These are phyloP conservation scores for Geranomyces michiganensis DNA, from an alignment of 192 early-diverging fungal species.

Conservation along the genomic window DNA sequence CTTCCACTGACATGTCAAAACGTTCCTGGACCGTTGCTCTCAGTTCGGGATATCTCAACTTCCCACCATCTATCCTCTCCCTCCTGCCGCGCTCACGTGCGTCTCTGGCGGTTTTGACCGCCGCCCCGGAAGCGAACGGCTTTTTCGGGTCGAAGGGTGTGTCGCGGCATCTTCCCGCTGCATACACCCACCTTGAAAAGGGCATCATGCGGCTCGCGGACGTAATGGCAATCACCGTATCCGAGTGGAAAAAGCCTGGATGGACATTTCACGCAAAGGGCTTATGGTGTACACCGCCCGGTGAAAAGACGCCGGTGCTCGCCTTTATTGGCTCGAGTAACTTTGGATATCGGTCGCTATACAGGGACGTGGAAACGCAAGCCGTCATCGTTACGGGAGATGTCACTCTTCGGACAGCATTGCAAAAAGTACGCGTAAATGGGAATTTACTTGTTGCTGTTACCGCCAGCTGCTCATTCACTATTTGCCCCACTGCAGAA, in stretches of 20 bases:
- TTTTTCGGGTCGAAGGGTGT: slow-evolving; percentile 86
- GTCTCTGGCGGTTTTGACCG: slow-evolving; percentile 73
- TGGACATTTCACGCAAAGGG: slow-evolving; percentile 99
- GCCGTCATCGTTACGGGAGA: slow-evolving; percentile 74
- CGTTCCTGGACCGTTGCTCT: slow-evolving; percentile 63
- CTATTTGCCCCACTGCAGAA: slow-evolving; percentile 45
- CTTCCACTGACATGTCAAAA: too few species aligned
- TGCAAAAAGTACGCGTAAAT: slow-evolving; percentile 53
- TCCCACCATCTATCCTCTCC: slow-evolving; percentile 69
- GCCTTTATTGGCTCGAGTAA: slow-evolving; percentile 93
- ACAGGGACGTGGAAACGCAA: slow-evolving; percentile 90
- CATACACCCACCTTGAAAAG: slow-evolving; percentile 86
- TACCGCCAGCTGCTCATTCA: too few species aligned
- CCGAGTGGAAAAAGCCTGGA: slow-evolving; percentile 74
- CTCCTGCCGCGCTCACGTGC: slow-evolving; percentile 63
- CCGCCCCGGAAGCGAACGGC: slow-evolving; percentile 93
- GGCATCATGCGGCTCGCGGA: slow-evolving; percentile 58
- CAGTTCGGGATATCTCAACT: slow-evolving; percentile 94
- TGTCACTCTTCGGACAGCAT: slow-evolving; percentile 46
- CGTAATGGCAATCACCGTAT: slow-evolving; percentile 62
- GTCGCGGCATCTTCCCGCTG: slow-evolving; percentile 83
- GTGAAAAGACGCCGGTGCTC: slow-evolving; percentile 58
- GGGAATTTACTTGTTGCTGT: too few species aligned
- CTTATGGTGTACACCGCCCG: slow-evolving; percentile 65
- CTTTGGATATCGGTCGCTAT: slow-evolving; percentile 87